Evolutionary conservation across 2,329 filamentous ascomycete species (phyloP).

Genomic region (Verticillium isaacii): DNA sequence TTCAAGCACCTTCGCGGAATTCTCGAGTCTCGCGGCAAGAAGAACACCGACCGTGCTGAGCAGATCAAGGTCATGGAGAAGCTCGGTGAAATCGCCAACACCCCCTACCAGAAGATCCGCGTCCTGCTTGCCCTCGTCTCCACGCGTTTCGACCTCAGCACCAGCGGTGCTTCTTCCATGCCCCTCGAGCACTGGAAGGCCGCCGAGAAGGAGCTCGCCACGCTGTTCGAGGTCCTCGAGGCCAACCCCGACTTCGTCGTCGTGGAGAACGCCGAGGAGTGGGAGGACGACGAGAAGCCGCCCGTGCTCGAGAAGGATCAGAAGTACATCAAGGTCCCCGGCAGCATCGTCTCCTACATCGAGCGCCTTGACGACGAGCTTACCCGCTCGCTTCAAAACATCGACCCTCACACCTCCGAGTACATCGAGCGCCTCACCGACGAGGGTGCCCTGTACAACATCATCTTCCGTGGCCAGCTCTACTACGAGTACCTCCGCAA

Average conservation of each 20-base stretch:
- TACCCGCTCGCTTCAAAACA: slow-evolving; percentile 91
- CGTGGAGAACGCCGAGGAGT: slow-evolving; percentile 89
- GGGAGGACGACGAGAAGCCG: slow-evolving; percentile 97
- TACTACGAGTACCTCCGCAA: slow-evolving; percentile 82
- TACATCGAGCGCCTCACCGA: slow-evolving; percentile 95
- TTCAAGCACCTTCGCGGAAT: slow-evolving; percentile 94
- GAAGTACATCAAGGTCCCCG: slow-evolving; percentile 83
- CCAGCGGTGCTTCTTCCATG: slow-evolving; percentile 76
- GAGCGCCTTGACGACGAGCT: slow-evolving; percentile 97
- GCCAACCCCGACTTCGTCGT: slow-evolving; percentile 77
- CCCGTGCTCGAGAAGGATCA: slow-evolving; percentile 69
- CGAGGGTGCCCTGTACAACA: slow-evolving; percentile 85
- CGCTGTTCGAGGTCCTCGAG: slow-evolving; percentile 75
- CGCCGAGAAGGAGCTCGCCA: slow-evolving; percentile 79
- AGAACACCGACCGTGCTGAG: slow-evolving; percentile 93
- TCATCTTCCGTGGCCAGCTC: slow-evolving; percentile 80
- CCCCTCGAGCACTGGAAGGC: slow-evolving; percentile 95
- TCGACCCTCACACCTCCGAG: slow-evolving; percentile 97
- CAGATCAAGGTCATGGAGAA: slow-evolving; percentile 98
- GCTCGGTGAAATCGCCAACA: slow-evolving; percentile 80
- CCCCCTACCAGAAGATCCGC: slow-evolving; percentile 90
- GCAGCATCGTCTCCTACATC: slow-evolving; percentile 89
- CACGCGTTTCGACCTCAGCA: slow-evolving; percentile 87
- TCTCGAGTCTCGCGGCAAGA: slow-evolving; percentile 93
- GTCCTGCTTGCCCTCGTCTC: slow-evolving; percentile 89